A percentile compares a stretch with the other conserved stretches of the same genome.
phyloP scores from a whole-genome alignment of 129 eudicot species.

The Arctium minus region DNA sequence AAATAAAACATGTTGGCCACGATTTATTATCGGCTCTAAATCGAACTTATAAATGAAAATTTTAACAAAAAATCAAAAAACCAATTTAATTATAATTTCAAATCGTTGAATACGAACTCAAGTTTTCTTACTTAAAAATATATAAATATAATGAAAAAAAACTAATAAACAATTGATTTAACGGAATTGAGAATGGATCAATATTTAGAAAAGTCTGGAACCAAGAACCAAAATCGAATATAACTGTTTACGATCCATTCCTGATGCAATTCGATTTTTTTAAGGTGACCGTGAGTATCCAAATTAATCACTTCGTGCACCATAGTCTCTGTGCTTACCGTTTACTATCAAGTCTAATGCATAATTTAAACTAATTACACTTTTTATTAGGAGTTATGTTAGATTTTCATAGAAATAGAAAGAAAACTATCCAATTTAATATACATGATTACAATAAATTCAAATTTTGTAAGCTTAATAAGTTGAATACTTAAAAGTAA shows the following conservation, averaged over 20 bases:
- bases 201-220: not conserved
- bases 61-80: not conserved
- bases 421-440: too few relatives aligned
- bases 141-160: too few relatives aligned
- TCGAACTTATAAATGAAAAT: too few relatives aligned
- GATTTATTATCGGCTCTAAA: not conserved
- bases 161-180: not conserved
- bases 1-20: not conserved
- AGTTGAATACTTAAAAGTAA: not conserved
- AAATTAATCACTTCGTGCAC: too few relatives aligned
- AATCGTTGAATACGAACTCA: not conserved
- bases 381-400: too few relatives aligned
- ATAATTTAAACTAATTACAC: too few relatives aligned
- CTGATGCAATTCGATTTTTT: not conserved
- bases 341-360: too few relatives aligned
- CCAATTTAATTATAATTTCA: not conserved
- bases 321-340: too few relatives aligned
- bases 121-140: not conserved
- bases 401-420: too few relatives aligned
- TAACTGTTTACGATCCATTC: too few relatives aligned
- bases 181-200: not conserved
- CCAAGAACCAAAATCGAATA: too few relatives aligned
- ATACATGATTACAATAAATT: not conserved
- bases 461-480: not conserved
- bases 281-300: not conserved